Conservation (phyloP, 1,284 basidiomycete species). For the Malassezia furfur region DNA sequence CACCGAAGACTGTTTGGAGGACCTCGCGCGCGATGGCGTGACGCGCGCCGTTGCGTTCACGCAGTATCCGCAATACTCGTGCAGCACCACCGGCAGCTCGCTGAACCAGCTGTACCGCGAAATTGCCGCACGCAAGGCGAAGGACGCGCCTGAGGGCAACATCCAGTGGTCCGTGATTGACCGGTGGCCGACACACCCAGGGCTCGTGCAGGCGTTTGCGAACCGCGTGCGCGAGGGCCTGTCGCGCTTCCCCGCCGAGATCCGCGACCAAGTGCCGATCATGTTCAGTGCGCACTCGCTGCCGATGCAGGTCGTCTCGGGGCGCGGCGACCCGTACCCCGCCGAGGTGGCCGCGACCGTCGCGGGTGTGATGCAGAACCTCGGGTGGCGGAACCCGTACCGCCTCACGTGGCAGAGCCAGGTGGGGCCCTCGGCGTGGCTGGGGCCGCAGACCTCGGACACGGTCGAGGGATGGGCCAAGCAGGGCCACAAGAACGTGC, state of each 20-base stretch:
- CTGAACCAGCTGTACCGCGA: constrained; percentile 77
- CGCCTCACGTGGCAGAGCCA: constrained; percentile 96
- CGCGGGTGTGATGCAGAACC: constrained; percentile 37
- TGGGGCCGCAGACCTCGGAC: constrained; percentile 89
- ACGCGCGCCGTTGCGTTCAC: constrained; percentile 88
- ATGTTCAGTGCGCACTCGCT: constrained; percentile 96
- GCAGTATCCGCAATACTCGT: constrained; percentile 98
- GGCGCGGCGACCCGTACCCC: constrained; percentile 89
- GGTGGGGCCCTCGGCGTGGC: constrained; percentile 94
- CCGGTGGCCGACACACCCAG: constrained; percentile 89
- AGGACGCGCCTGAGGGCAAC: constrained; percentile 50
- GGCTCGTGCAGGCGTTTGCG: constrained; percentile 85
- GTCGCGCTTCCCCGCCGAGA: constrained; percentile 62
- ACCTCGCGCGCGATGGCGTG: constrained; percentile 85
- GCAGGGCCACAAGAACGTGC: constrained; percentile 72
- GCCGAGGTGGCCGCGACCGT: constrained; percentile 87
- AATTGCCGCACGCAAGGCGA: constrained; percentile 49
- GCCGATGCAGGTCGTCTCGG: constrained; percentile 58
- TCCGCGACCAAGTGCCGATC: constrained; percentile 66
- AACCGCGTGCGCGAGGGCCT: constrained; percentile 77
- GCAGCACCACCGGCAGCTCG: constrained; percentile 92
- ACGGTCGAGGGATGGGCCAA: constrained; percentile 85
- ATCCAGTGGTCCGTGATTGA: constrained; percentile 97
- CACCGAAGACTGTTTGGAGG: constrained; percentile 69
- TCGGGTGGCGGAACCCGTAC: constrained; percentile 53